Base-by-base conservation (phyloP, 441 rosid genomes). In the Pelargonium myrrhifolium region DNA sequence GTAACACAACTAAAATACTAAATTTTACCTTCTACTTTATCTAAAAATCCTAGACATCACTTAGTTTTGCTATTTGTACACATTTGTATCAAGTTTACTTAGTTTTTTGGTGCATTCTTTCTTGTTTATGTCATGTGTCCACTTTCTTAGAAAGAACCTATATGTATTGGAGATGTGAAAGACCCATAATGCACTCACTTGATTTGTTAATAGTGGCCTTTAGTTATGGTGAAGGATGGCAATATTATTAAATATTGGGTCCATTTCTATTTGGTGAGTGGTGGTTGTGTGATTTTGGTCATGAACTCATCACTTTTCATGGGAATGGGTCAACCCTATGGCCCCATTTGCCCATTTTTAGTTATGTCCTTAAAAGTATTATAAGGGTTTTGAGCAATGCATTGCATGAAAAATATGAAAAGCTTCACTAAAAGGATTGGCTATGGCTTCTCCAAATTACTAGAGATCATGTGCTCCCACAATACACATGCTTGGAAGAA, bases 381-480 rank as follows among this genome's bases (percentile, higher is more conserved):
- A 4, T 15, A 51, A 14, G 21, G 17, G 8, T 51, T 15, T 51
- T 51, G 58, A 51, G 58, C 21, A 51, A 51, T 4, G 58, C 58
- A 9, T 43, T 43, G 49, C 49, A 43, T 43, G 49, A 43, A 43
- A 43, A 10, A 9, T 14, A 43, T 9, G 49, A 9, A 43, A 43
- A 43, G 49, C 35, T 53, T 39, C 18, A 24, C 42, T 35, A n/a
- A 69, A 70, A 70, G 56, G 5, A 65, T 12, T 28, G 69, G 66
- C 24, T 71, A 26, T 60, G 70, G 62, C 51, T 71, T 65, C 47
- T 12, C 65, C 74, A 11, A 43, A 9, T 3, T 43, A 43, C 7
- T 9, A 4, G 26, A 15, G 26, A 6, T 47, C 35, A 20, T 21
- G 21, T 65, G 31, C 31, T 31, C 61, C 49, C 45, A 35, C 11